Conservation (phyloP, 164 flowering plant species). For the Echeveria elegans region DNA sequence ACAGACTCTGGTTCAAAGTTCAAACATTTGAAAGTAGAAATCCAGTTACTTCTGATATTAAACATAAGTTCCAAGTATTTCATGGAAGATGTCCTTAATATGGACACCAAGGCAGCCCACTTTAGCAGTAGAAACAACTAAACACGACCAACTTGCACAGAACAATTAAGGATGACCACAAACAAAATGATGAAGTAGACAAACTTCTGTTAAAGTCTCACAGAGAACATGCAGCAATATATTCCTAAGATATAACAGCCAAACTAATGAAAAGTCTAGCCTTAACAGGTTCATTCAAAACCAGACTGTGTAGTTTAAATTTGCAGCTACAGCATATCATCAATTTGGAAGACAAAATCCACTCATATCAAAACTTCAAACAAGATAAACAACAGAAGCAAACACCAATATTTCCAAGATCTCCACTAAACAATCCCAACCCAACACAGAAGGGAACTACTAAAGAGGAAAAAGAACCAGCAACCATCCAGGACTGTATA, state of each 20-base stretch:
- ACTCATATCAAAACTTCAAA: not conserved
- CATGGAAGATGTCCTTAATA: too few relatives aligned
- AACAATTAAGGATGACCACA: not conserved
- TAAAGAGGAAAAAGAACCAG: not conserved
- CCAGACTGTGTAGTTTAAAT: too few relatives aligned
- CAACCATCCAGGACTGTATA: not conserved
- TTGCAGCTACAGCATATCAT: not conserved
- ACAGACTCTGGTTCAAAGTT: slow-evolving; percentile 30
- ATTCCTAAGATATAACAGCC: not conserved
- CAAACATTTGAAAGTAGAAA: not conserved
- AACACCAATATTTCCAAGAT: not conserved
- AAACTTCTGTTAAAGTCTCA: too few relatives aligned
- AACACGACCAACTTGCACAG: not conserved
- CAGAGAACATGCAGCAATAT: not conserved
- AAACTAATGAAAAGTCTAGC: not conserved
- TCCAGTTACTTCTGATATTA: not conserved
- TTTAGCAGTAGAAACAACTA: not conserved
- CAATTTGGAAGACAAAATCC: not conserved
- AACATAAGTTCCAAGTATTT: not conserved
- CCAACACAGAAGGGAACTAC: not conserved
- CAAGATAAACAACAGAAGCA: not conserved
- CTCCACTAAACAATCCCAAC: not conserved
- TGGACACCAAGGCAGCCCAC: not conserved
- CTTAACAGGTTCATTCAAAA: not conserved
- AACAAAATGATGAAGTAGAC: not conserved